A percentile compares a stretch with the other conserved stretches of the same genome.
Evolutionary conservation across 371 early-diverging fungal genomes (phyloP).

Genomic region (Choanephora cucurbitarum): DNA sequence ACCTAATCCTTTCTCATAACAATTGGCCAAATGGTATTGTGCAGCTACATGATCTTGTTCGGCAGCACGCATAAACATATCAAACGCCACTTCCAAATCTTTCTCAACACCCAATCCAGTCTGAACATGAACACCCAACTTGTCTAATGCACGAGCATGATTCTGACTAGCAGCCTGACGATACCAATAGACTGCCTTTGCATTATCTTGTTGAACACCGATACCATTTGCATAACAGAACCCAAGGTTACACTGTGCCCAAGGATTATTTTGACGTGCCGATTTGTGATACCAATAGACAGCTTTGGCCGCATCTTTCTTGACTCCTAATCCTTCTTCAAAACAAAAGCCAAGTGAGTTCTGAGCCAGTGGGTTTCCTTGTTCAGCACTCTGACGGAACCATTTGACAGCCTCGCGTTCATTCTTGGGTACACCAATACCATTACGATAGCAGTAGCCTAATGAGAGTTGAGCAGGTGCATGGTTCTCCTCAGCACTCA

Average conservation of each 20-base stretch:
- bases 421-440: conserved; percentile 69
- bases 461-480: conserved; percentile 75
- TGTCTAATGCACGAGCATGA: conserved; percentile 77
- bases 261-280: conserved; percentile 80
- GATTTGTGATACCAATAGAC: conserved; percentile 81
- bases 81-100: conserved; percentile 59
- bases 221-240: conserved; percentile 86
- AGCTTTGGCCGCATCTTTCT: conserved; percentile 66
- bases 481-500: conserved; percentile 67
- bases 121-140: conserved; percentile 81
- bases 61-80: conserved; percentile 64
- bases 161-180: conserved; percentile 66
- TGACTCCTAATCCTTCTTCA: conserved; percentile 78
- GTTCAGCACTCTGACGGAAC: conserved; percentile 68
- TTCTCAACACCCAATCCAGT: conserved; percentile 71
- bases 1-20: conserved; percentile 72
- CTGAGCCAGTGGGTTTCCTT: conserved; percentile 77
- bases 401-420: conserved; percentile 67
- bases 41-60: conserved; percentile 67
- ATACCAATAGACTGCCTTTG: conserved; percentile 76
- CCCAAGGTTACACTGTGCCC: conserved; percentile 89
- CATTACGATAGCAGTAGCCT: conserved; percentile 82
- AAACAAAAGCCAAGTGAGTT: conserved; percentile 86
- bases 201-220: conserved; percentile 62
- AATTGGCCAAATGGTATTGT: conserved; percentile 65